Evolutionary conservation across 2,329 filamentous ascomycete species (phyloP).

Genomic region (Talaromyces funiculosus): DNA sequence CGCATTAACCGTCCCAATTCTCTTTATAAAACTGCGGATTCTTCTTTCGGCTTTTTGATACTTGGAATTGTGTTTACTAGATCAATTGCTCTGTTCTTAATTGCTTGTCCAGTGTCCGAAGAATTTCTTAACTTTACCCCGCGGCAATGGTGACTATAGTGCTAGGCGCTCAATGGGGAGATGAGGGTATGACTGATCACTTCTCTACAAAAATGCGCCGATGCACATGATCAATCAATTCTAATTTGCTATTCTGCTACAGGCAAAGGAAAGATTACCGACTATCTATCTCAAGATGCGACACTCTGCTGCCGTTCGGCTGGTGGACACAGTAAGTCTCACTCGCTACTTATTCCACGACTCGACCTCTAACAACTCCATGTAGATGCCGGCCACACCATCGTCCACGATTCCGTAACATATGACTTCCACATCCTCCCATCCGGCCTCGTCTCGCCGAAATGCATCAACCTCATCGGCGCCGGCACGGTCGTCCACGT

Average conservation of each 20-base stretch:
- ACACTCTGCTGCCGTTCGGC: slow-evolving; percentile 42
- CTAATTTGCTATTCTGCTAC: neutral
- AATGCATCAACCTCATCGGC: slow-evolving; percentile 44
- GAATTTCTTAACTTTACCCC: slow-evolving; percentile 15
- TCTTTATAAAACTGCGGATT: neutral
- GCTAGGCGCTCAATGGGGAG: slow-evolving; percentile 44
- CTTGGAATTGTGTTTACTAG: neutral
- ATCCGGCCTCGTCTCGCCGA: slow-evolving; percentile 40
- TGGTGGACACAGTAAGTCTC: slow-evolving; percentile 43
- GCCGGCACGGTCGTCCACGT: slow-evolving; percentile 44
- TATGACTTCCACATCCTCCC: slow-evolving; percentile 48
- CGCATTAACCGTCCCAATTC: neutral
- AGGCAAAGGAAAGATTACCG: slow-evolving; percentile 46
- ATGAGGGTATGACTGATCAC: slow-evolving; percentile 36
- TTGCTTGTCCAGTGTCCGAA: neutral
- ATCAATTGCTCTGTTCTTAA: neutral
- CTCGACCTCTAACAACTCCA: neutral
- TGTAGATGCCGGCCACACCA: slow-evolving; percentile 43
- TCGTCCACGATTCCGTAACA: slow-evolving; percentile 42
- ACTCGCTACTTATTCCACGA: neutral
- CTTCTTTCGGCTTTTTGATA: neutral
- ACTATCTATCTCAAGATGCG: slow-evolving; percentile 42
- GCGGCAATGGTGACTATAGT: slow-evolving; percentile 35
- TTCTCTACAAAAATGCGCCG: neutral
- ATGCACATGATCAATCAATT: neutral